Percentiles rank a stretch among this genome's conserved stretches.
Evolutionary conservation across 371 early-diverging fungal species (phyloP).

Genomic region (Mortierella sp.): DNA sequence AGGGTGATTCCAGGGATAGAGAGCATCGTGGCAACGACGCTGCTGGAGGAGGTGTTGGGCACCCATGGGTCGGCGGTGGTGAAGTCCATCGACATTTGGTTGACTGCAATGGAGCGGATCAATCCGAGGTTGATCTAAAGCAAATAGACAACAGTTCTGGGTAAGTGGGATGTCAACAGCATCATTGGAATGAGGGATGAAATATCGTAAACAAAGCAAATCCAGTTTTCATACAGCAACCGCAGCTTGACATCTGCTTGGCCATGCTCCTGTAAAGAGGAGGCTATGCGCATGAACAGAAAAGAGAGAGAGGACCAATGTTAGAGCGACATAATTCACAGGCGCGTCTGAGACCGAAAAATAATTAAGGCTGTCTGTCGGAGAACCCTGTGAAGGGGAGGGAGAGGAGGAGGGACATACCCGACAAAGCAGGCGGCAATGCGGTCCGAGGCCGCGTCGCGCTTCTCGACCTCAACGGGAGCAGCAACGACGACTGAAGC

Average conservation of each 20-base stretch:
- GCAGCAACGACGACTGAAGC: constrained; percentile 9
- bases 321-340: too few relatives aligned
- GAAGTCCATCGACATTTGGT: constrained; percentile 10
- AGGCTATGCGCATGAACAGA: neutral
- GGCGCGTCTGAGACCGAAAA: too few relatives aligned
- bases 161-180: neutral
- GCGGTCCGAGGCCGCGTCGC: constrained; percentile 15
- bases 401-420: neutral
- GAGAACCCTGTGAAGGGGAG: too few relatives aligned
- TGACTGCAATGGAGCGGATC: neutral
- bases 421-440: constrained; percentile 14
- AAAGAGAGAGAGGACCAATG: too few relatives aligned
- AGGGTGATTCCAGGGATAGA: constrained; percentile 4
- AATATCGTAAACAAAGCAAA: neutral
- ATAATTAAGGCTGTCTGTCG: too few relatives aligned
- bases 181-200: neutral
- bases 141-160: neutral
- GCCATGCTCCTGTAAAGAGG: neutral
- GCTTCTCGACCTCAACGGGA: constrained; percentile 8
- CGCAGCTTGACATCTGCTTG: constrained; percentile 2
- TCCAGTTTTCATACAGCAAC: constrained; percentile 3
- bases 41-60: constrained; percentile 2
- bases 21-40: neutral
- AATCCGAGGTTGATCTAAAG: neutral
- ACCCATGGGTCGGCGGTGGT: neutral